A percentile compares a stretch with the other conserved stretches of the same genome.
phyloP scores from a whole-genome alignment of 1,139 yeast genomes.

The Zhuliangozyma blackwelliae region DNA sequence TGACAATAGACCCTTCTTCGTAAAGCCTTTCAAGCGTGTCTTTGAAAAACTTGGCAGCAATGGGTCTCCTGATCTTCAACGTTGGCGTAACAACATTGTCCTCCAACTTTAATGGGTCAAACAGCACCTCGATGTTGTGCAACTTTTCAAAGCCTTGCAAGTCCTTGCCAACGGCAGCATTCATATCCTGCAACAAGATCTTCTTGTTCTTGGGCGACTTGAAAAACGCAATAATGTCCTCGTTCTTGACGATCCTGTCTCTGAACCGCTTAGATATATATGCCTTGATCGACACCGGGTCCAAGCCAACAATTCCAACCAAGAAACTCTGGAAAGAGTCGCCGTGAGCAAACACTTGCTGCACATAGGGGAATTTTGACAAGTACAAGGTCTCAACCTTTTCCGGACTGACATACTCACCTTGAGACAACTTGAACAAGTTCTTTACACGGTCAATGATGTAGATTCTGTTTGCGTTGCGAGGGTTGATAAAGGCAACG shows the following conservation, averaged over 20 bases:
- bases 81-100: conserved; percentile 73
- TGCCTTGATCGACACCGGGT: conserved; percentile 15
- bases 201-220: conserved; percentile 22
- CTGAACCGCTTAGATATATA: conserved; percentile 16
- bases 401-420: conserved; percentile 44
- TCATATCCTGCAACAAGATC: conserved; percentile 24
- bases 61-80: conserved; percentile 62
- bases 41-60: conserved; percentile 51
- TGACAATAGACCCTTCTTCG: conserved; percentile 45
- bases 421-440: conserved; percentile 42
- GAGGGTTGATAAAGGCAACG: conserved; percentile 25
- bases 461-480: conserved; percentile 18
- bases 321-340: conserved; percentile 55
- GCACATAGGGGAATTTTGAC: conserved; percentile 26
- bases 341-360: conserved; percentile 48
- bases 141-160: conserved; percentile 56
- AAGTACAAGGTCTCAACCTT: conserved; percentile 37
- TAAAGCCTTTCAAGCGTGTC: conserved; percentile 47
- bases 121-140: conserved; percentile 53
- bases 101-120: conserved; percentile 65
- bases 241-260: conserved; percentile 12
- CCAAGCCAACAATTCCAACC: conserved; percentile 61
- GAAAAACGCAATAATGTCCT: conserved; percentile 24
- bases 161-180: conserved; percentile 20
- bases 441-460: conserved; percentile 42